Conservation (phyloP, 768 basidiomycete species). For the Naganishia antarctica region DNA sequence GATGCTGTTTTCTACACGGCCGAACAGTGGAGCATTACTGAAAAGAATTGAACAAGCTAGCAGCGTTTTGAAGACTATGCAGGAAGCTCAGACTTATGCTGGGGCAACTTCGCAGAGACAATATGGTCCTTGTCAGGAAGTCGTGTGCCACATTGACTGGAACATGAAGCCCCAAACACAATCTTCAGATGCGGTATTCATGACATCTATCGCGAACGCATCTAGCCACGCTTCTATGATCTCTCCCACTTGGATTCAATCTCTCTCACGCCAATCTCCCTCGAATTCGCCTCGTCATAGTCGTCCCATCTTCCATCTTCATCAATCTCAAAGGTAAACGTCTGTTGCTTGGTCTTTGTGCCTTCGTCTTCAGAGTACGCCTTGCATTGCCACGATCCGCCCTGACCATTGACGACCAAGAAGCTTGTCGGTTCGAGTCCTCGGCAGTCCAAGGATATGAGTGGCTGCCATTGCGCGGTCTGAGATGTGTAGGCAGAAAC, state of each 20-base stretch:
- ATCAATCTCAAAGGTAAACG: constrained; percentile 44
- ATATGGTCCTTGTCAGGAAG: no score
- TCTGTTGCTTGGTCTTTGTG: constrained; percentile 28
- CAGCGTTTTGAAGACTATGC: no score
- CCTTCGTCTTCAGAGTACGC: constrained; percentile 23
- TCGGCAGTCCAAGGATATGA: constrained; percentile 46
- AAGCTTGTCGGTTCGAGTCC: constrained; percentile 45
- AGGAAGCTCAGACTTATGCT: no score
- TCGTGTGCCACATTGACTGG: no score
- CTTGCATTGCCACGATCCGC: constrained; percentile 34
- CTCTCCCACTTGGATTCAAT: constrained; percentile 34
- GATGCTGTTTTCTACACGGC: no score
- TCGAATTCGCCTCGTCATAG: constrained; percentile 46
- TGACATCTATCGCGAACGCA: no score
- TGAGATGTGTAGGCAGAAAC: constrained; percentile 34
- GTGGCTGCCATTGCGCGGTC: constrained; percentile 30
- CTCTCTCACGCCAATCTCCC: constrained; percentile 41
- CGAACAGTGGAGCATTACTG: no score
- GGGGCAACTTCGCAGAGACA: no score
- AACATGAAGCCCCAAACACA: no score
- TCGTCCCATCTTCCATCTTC: constrained; percentile 48
- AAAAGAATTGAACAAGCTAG: no score
- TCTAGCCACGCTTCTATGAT: constrained; percentile 3
- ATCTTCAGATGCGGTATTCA: no score
- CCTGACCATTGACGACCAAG: constrained; percentile 32